A percentile compares a stretch with the other conserved stretches of the same genome.
phyloP scores from a whole-genome alignment of 148 eudicot species.

The Camellia sinensis region DNA sequence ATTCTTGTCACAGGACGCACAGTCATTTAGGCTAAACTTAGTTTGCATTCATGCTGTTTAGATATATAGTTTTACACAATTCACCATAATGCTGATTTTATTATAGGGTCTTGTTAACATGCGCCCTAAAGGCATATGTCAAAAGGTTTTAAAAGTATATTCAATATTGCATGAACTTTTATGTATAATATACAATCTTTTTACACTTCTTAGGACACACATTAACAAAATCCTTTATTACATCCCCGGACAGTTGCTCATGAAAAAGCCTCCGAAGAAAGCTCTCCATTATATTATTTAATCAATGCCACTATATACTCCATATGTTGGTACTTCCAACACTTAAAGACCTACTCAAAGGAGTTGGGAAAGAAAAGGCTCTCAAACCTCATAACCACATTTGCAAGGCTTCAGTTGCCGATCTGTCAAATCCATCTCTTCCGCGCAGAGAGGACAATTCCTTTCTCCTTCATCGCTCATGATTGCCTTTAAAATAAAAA shows the following conservation, averaged over 20 bases:
- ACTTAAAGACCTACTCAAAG: background rate
- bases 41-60: background rate
- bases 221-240: too few relatives aligned
- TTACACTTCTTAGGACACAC: too few relatives aligned
- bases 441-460: conserved; percentile 96
- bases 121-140: too few relatives aligned
- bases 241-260: background rate
- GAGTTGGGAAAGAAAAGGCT: background rate
- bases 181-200: too few relatives aligned
- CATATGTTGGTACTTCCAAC: background rate
- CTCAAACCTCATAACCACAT: conserved; percentile 86
- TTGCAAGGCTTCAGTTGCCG: conserved; percentile 97
- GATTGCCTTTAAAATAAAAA: conserved; percentile 36
- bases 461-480: conserved; percentile 93
- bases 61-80: background rate
- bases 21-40: background rate
- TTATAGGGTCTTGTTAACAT: too few relatives aligned
- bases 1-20: background rate
- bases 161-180: too few relatives aligned
- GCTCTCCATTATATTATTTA: background rate
- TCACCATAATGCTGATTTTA: background rate
- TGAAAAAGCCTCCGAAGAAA: background rate
- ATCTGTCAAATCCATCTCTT: conserved; percentile 99
- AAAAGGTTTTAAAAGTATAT: too few relatives aligned
- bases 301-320: background rate